phyloP scores from a whole-genome alignment of 2,329 filamentous ascomycete species.

The Ophiocordyceps polyrhachis-furcata region DNA sequence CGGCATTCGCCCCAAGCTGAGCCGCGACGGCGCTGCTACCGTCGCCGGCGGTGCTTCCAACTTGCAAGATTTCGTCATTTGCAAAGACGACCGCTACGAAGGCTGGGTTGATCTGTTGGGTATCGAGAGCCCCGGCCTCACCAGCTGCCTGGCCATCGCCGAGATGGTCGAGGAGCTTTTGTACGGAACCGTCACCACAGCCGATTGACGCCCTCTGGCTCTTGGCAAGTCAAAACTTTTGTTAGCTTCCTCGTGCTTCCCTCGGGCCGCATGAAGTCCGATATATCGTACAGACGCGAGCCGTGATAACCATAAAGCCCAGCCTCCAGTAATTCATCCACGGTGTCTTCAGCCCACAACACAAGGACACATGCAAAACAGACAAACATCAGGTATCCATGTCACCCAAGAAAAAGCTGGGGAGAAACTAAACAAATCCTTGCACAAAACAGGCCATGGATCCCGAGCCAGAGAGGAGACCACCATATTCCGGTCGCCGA shows the following conservation, averaged over 20 bases:
- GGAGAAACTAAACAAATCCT: background rate
- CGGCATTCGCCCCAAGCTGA: slow-evolving; percentile 78
- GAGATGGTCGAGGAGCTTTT: slow-evolving; percentile 46
- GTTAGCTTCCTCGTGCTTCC: background rate
- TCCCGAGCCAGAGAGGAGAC: background rate
- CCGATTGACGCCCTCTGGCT: background rate
- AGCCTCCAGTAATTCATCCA: background rate
- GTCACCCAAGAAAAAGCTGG: background rate
- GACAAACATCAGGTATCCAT: background rate
- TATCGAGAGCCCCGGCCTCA: slow-evolving; percentile 86
- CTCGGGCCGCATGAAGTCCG: background rate
- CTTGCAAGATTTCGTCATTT: slow-evolving; percentile 73
- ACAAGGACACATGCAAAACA: background rate
- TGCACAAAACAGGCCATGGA: background rate
- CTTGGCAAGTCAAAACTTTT: background rate
- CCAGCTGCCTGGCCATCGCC: slow-evolving; percentile 68
- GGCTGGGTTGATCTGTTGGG: slow-evolving; percentile 84
- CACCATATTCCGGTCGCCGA: background rate
- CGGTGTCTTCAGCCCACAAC: background rate
- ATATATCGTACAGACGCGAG: background rate
- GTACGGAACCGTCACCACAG: slow-evolving; percentile 15
- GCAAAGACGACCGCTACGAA: slow-evolving; percentile 54
- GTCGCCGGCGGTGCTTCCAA: slow-evolving; percentile 44
- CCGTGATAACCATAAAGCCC: background rate
- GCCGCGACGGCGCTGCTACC: slow-evolving; percentile 24